Conservation (phyloP, 1,284 basidiomycete species). For the Austroboletus novae-zelandiae region DNA sequence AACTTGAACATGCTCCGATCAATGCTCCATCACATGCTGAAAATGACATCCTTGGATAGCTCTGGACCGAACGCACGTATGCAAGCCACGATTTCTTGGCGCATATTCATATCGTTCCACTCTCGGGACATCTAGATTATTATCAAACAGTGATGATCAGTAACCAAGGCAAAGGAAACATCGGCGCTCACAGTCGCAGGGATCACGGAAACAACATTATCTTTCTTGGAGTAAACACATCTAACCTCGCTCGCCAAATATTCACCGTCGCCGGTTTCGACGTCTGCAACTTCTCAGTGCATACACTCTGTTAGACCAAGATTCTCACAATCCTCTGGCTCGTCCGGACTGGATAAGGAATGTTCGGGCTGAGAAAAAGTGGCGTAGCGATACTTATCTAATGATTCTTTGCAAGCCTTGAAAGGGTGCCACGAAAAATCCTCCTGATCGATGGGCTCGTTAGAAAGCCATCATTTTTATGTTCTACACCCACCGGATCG, state of each 20-base stretch:
- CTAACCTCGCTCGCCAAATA: conserved; percentile 20
- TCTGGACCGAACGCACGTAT: conserved; percentile 41
- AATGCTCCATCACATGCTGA: conserved; percentile 19
- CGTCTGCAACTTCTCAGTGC: conserved; percentile 13
- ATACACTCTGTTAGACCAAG: not conserved
- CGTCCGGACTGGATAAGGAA: conserved; percentile 37
- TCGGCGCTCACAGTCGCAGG: conserved; percentile 23
- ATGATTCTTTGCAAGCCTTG: conserved; percentile 51
- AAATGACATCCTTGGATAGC: conserved; percentile 38
- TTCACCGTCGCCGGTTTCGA: conserved; percentile 12
- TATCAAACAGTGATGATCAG: conserved; percentile 3
- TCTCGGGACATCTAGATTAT: conserved; percentile 28
- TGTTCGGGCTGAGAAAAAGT: conserved; percentile 65
- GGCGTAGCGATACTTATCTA: conserved; percentile 68
- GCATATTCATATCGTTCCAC: conserved; percentile 29
- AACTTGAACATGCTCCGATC: not conserved
- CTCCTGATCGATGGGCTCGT: conserved; percentile 44
- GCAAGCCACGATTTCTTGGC: conserved; percentile 33
- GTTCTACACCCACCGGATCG: conserved; percentile 65
- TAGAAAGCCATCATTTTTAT: conserved; percentile 1
- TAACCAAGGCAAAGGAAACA: not conserved
- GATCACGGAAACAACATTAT: conserved; percentile 22
- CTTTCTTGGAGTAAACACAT: conserved; percentile 23
- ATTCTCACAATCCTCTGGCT: conserved; percentile 24
- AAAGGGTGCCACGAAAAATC: conserved; percentile 77